Percentiles rank a stretch among this genome's conserved stretches.
These are phyloP conservation scores for Globisporangium nagaii DNA, from an alignment of 352 stramenopile species.

Conservation along the genomic window DNA sequence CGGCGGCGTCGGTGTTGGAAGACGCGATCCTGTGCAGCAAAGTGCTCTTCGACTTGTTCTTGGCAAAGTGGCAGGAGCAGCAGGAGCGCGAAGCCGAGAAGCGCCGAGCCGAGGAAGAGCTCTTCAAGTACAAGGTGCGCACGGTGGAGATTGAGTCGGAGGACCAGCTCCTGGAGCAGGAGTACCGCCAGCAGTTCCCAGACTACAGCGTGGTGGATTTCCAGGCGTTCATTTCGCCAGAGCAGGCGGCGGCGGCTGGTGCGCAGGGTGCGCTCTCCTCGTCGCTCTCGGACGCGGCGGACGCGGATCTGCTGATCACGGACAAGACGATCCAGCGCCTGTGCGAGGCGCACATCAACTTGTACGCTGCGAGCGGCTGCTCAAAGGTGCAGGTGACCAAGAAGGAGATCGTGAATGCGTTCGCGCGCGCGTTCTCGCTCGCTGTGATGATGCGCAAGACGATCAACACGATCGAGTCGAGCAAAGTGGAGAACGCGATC, in stretches of 20 bases:
- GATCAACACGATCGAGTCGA: slow-evolving; percentile 50
- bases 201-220: slow-evolving; percentile 84
- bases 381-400: slow-evolving; percentile 35
- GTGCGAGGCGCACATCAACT: slow-evolving; percentile 59
- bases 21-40: slow-evolving; percentile 56
- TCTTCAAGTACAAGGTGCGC: slow-evolving; percentile 86
- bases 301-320: slow-evolving; percentile 57
- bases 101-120: slow-evolving; percentile 56
- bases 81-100: slow-evolving; percentile 75
- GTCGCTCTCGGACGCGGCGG: slow-evolving; percentile 9
- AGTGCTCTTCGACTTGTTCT: slow-evolving; percentile 78
- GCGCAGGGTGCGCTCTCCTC: slow-evolving; percentile 11
- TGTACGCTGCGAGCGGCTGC: slow-evolving; percentile 56
- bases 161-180: slow-evolving; percentile 79
- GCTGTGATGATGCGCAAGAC: slow-evolving; percentile 60
- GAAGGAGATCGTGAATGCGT: slow-evolving; percentile 49
- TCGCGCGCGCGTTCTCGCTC: slow-evolving; percentile 64
- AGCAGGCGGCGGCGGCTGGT: slow-evolving; percentile 15
- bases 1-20: slow-evolving; percentile 16
- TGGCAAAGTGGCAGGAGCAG: slow-evolving; percentile 82
- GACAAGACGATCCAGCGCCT: slow-evolving; percentile 70
- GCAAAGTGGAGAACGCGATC: slow-evolving; percentile 41
- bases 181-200: slow-evolving; percentile 91
- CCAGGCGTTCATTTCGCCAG: slow-evolving; percentile 47
- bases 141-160: slow-evolving; percentile 77